Conservation (phyloP, 176 grass and related monocot species). For the Aechmea fasciata region DNA sequence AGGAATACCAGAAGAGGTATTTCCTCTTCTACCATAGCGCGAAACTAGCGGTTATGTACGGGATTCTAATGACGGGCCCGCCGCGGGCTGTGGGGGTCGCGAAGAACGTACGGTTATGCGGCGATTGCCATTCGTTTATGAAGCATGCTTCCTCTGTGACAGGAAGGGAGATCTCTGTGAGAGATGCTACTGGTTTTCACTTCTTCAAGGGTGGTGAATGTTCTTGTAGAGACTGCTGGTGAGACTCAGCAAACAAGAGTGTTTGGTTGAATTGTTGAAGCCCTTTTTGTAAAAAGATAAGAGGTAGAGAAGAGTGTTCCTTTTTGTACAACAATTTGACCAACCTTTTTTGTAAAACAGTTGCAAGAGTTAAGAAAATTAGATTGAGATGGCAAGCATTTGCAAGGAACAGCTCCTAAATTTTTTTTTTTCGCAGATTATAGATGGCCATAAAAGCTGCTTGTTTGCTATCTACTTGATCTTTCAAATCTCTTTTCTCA, state of each 20-base stretch:
- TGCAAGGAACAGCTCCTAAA: no score
- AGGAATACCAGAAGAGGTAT: slow-evolving; percentile 64
- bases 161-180: slow-evolving; percentile 34
- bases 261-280: background rate
- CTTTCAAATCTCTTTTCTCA: no score
- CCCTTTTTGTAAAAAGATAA: background rate
- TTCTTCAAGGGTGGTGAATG: slow-evolving; percentile 45
- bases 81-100: slow-evolving; percentile 22
- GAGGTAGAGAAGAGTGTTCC: background rate
- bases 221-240: slow-evolving; percentile 35
- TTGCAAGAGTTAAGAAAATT: no score
- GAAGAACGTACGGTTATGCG: slow-evolving; percentile 61
- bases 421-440: no score
- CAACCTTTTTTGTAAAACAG: no score
- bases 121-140: slow-evolving; percentile 65
- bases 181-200: slow-evolving; percentile 54
- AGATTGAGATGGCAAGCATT: no score
- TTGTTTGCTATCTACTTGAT: no score
- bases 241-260: background rate
- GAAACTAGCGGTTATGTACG: slow-evolving; percentile 54
- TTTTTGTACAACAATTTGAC: no score
- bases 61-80: slow-evolving; percentile 34
- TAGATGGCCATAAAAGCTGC: no score
- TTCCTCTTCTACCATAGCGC: slow-evolving; percentile 70
- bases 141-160: slow-evolving; percentile 40